These are phyloP conservation scores for Fraxinus angustifolia DNA, from an alignment of 305 asterid species.

Conservation along the genomic window DNA sequence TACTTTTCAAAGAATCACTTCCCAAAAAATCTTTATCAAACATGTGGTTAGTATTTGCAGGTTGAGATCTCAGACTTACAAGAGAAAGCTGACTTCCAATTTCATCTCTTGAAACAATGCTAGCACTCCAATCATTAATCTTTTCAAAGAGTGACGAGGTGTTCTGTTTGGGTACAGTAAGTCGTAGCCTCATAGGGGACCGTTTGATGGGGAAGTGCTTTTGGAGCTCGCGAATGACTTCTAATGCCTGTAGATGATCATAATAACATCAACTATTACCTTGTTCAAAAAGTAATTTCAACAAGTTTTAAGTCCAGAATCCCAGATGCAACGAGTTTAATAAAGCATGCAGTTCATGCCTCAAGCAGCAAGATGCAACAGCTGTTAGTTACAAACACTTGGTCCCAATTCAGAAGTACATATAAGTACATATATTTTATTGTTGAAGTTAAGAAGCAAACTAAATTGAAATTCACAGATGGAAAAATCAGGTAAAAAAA, in stretches of 20 bases:
- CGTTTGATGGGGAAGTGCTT: conserved; percentile 77
- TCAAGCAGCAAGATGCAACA: background rate
- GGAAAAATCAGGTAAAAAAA: background rate
- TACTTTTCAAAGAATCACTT: background rate
- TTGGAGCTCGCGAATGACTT: conserved; percentile 81
- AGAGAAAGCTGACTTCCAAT: conserved; percentile 58
- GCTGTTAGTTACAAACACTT: background rate
- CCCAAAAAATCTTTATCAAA: background rate
- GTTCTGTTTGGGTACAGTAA: conserved; percentile 54
- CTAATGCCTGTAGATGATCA: conserved; percentile 57
- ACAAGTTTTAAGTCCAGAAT: background rate
- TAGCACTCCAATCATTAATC: conserved; percentile 56
- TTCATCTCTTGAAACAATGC: conserved; percentile 58
- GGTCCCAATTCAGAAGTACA: background rate
- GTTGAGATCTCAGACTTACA: conserved; percentile 43
- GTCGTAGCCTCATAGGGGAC: conserved; percentile 76
- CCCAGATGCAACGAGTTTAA: background rate
- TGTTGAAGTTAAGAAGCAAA: background rate
- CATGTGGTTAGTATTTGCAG: background rate
- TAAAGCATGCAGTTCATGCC: background rate
- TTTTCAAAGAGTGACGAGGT: conserved; percentile 52
- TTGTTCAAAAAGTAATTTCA: background rate
- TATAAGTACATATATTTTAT: background rate
- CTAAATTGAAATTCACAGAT: background rate
- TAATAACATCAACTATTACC: background rate